Evolutionary conservation across 768 basidiomycete genomes (phyloP).

Genomic region (Boletus edulis): DNA sequence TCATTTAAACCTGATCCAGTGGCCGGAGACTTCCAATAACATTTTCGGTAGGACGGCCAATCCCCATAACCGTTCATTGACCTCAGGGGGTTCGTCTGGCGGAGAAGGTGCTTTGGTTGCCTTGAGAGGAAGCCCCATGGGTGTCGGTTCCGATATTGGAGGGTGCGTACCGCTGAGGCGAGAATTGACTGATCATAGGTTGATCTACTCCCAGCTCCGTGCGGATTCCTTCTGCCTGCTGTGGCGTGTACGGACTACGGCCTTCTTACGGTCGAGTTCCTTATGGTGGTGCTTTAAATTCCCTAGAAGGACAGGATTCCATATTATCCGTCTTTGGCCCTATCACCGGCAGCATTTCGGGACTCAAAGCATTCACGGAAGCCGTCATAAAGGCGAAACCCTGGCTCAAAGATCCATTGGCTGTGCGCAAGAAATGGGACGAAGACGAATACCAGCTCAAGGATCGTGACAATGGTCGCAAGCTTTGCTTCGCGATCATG

Average conservation of each 20-base stretch:
- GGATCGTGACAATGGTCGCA: slow-evolving; percentile 54
- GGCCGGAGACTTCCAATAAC: slow-evolving; percentile 74
- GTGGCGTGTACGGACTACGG: slow-evolving; percentile 68
- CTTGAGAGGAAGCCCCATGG: slow-evolving; percentile 44
- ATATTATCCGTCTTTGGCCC: slow-evolving; percentile 75
- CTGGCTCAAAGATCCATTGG: slow-evolving; percentile 66
- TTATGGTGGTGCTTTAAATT: slow-evolving; percentile 62
- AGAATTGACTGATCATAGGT: neutral
- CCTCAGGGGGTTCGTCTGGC: slow-evolving; percentile 79
- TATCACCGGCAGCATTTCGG: slow-evolving; percentile 53
- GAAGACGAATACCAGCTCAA: slow-evolving; percentile 55
- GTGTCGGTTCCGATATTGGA: slow-evolving; percentile 80
- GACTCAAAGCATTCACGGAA: slow-evolving; percentile 65
- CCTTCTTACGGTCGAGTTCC: slow-evolving; percentile 72
- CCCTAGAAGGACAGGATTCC: slow-evolving; percentile 69
- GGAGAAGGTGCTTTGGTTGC: slow-evolving; percentile 80
- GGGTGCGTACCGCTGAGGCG: slow-evolving; percentile 43
- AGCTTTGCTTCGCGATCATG: slow-evolving; percentile 57
- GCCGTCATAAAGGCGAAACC: slow-evolving; percentile 57
- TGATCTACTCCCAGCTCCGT: slow-evolving; percentile 47
- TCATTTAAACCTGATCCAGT: slow-evolving; percentile 41
- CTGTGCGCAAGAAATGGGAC: slow-evolving; percentile 57
- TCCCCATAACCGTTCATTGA: slow-evolving; percentile 69
- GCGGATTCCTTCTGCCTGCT: slow-evolving; percentile 66
- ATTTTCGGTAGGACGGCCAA: slow-evolving; percentile 79